Conservation (phyloP, 768 basidiomycete genomes). For the Tricholoma bakamatsutake region DNA sequence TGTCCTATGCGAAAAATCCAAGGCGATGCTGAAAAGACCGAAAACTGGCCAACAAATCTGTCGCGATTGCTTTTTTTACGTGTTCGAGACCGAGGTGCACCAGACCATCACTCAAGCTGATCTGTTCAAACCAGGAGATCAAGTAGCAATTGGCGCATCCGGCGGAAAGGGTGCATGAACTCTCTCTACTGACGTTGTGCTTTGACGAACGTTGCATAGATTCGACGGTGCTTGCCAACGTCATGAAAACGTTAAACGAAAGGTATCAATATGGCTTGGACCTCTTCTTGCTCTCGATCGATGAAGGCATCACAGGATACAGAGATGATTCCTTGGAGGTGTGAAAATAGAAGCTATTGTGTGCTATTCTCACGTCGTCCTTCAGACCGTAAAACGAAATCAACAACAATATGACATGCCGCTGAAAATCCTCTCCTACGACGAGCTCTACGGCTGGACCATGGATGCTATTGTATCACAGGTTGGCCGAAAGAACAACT, state of each 20-base stretch:
- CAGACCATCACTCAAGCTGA: slow-evolving; percentile 82
- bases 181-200: not conserved
- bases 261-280: slow-evolving; percentile 91
- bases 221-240: slow-evolving; percentile 95
- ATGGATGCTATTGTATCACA: slow-evolving; percentile 97
- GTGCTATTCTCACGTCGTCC: not conserved
- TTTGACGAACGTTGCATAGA: slow-evolving; percentile 41
- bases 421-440: slow-evolving; percentile 92
- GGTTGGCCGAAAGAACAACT: slow-evolving; percentile 96
- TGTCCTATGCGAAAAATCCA: slow-evolving; percentile 64
- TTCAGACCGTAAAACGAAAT: slow-evolving; percentile 94
- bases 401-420: slow-evolving; percentile 94
- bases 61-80: slow-evolving; percentile 91
- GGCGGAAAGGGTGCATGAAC: slow-evolving; percentile 84
- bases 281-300: slow-evolving; percentile 90
- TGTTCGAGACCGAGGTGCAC: slow-evolving; percentile 98
- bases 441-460: slow-evolving; percentile 98
- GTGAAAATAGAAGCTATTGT: slow-evolving; percentile 1
- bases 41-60: slow-evolving; percentile 98
- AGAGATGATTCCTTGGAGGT: slow-evolving; percentile 97
- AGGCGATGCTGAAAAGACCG: slow-evolving; percentile 88
- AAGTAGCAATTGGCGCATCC: slow-evolving; percentile 95
- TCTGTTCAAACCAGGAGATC: slow-evolving; percentile 85
- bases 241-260: slow-evolving; percentile 94
- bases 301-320: slow-evolving; percentile 98